A percentile compares a stretch with the other conserved stretches of the same genome.
Evolutionary conservation across 2,329 filamentous ascomycete species (phyloP).

Genomic region (Penicillium carneum): DNA sequence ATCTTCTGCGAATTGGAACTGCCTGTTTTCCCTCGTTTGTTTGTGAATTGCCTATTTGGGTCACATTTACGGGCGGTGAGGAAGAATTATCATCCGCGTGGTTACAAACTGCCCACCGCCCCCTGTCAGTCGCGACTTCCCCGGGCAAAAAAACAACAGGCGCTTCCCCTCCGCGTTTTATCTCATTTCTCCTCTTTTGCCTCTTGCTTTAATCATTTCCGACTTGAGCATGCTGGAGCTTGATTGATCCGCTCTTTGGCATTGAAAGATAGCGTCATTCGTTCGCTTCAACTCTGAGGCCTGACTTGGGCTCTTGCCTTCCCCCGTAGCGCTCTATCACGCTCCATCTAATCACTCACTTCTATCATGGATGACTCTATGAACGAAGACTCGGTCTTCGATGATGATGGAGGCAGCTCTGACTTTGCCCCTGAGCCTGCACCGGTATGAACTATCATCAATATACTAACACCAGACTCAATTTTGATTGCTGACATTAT

Average conservation of each 20-base stretch:
- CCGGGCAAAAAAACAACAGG: constrained; percentile 34
- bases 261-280: constrained; percentile 15
- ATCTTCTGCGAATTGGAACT: not conserved
- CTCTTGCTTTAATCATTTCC: constrained; percentile 9
- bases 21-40: constrained; percentile 33
- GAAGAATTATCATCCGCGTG: constrained; percentile 41
- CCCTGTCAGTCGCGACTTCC: constrained; percentile 18
- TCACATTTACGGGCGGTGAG: constrained; percentile 27
- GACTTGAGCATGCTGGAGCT: constrained; percentile 26
- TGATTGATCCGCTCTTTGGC: not conserved
- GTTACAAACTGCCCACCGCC: constrained; percentile 32
- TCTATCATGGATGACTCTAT: constrained; percentile 53
- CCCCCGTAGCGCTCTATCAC: not conserved
- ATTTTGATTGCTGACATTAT: constrained; percentile 15
- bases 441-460: constrained; percentile 52
- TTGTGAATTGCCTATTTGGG: constrained; percentile 44
- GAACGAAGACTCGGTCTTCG: constrained; percentile 69
- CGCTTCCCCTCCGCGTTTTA: constrained; percentile 21
- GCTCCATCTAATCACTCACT: not conserved
- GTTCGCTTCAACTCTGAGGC: constrained; percentile 10
- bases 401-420: constrained; percentile 60
- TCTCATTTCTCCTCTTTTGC: constrained; percentile 15
- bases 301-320: constrained; percentile 13
- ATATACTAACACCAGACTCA: not conserved
- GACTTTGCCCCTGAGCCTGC: constrained; percentile 65